Evolutionary conservation across 345 rosid species (phyloP).

Genomic region (Abelmoschus esculentus): DNA sequence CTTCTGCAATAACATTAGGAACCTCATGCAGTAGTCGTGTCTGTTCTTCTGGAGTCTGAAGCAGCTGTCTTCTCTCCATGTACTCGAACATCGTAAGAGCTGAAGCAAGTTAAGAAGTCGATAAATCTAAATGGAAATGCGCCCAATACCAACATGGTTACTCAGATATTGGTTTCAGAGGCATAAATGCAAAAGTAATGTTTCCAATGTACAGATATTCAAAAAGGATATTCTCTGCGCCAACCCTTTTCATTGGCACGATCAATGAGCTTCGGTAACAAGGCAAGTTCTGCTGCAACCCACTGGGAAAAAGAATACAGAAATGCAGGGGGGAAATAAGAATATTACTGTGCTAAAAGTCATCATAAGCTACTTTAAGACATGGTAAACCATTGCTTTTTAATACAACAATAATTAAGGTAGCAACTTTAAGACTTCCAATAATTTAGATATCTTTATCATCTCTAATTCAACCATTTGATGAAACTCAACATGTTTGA

Average conservation of each 20-base stretch:
- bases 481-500: background rate
- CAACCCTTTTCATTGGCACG: conserved; percentile 86
- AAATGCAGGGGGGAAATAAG: background rate
- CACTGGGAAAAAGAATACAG: conserved; percentile 33
- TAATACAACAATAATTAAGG: background rate
- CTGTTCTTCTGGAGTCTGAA: conserved; percentile 59
- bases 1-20: conserved; percentile 58
- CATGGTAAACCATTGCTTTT: background rate
- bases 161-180: background rate
- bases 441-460: background rate
- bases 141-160: background rate
- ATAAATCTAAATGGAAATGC: conserved; percentile 1
- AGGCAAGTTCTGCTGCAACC: conserved; percentile 51
- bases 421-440: background rate
- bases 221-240: conserved; percentile 90
- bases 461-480: background rate
- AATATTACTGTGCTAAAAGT: background rate
- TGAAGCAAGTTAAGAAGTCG: conserved; percentile 47
- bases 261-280: conserved; percentile 51
- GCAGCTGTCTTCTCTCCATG: conserved; percentile 65
- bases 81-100: conserved; percentile 55
- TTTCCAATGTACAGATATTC: background rate
- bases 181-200: background rate
- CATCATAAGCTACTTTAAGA: background rate
- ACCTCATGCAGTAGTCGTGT: conserved; percentile 46